Evolutionary conservation across 148 eudicot genomes (phyloP).

Genomic region (Cornus kousa): DNA sequence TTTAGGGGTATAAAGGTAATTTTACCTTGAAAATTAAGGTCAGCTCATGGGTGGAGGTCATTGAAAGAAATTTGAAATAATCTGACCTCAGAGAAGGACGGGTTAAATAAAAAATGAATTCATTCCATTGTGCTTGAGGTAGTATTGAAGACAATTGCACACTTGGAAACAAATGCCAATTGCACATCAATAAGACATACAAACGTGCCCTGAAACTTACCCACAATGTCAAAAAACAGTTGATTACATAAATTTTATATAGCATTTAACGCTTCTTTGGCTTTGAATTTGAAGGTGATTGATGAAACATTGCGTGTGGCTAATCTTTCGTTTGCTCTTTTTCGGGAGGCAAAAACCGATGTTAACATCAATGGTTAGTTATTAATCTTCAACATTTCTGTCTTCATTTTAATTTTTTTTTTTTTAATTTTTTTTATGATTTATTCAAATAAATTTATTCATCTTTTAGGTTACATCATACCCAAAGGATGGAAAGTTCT

Average conservation of each 20-base stretch:
- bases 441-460: not conserved
- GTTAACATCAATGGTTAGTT: constrained; percentile 44
- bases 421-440: not conserved
- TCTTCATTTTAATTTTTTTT: not conserved
- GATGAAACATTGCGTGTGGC: constrained; percentile 50
- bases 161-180: no score
- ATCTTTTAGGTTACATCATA: constrained; percentile 31
- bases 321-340: constrained; percentile 38
- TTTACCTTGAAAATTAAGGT: no score
- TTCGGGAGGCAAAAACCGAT: constrained; percentile 44
- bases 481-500: constrained; percentile 58
- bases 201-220: no score
- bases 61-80: no score
- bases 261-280: not conserved
- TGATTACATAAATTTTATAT: not conserved
- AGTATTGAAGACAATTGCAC: not conserved
- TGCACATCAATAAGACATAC: no score
- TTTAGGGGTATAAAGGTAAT: no score
- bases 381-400: not conserved
- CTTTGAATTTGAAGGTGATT: constrained; percentile 28
- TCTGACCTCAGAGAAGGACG: no score
- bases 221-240: not conserved
- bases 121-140: not conserved
- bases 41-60: no score
- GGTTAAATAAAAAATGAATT: not conserved